Conservation (phyloP, 345 rosid species). For the Eucalyptus coolabah region DNA sequence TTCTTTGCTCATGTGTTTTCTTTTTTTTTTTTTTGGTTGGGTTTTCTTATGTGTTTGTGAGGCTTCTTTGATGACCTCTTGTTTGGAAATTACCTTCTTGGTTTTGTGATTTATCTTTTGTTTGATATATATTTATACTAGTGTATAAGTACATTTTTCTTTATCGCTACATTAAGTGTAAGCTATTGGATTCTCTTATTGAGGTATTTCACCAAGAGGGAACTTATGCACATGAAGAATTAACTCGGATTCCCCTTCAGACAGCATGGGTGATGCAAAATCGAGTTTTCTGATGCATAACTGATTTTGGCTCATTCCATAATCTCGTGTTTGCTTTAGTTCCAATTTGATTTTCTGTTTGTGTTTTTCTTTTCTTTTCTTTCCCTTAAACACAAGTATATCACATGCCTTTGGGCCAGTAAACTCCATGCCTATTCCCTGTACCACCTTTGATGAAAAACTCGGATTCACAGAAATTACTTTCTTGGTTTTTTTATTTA, state of each 20-base stretch:
- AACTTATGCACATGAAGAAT: not conserved
- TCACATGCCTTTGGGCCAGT: not conserved
- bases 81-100: not conserved
- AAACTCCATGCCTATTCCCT: not conserved
- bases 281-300: slow-evolving; percentile 3
- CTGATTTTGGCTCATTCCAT: not conserved
- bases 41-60: not conserved
- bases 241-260: slow-evolving; percentile 10
- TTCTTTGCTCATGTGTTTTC: not conserved
- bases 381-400: not conserved
- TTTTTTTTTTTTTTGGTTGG: not conserved
- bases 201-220: not conserved
- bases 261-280: slow-evolving; percentile 3
- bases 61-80: not conserved
- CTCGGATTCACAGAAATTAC: not conserved
- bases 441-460: not conserved
- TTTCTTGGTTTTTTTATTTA: not conserved
- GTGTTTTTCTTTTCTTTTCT: not conserved
- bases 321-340: not conserved
- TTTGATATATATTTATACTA: not conserved
- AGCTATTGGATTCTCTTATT: not conserved
- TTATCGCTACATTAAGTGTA: not conserved
- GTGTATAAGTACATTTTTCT: not conserved
- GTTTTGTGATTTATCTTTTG: not conserved
- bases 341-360: not conserved